phyloP scores from a whole-genome alignment of 2,329 filamentous ascomycete genomes.

The Scortechinia acanthostroma region DNA sequence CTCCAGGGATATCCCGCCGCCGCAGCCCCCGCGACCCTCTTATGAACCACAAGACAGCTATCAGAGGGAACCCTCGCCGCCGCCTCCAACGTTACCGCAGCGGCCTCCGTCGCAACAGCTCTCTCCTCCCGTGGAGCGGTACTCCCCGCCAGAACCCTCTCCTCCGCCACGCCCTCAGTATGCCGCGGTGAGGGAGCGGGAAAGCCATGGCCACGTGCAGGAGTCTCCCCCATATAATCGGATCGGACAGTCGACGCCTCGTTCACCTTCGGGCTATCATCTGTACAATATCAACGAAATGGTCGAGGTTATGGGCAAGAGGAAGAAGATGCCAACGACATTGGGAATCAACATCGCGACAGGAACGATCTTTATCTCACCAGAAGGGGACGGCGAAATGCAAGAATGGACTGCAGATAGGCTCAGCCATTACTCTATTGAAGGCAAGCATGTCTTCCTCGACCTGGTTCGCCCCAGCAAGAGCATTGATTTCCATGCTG shows the following conservation, averaged over 20 bases:
- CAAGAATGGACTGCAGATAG: constrained; percentile 64
- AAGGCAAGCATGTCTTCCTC: constrained; percentile 66
- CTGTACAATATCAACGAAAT: constrained; percentile 64
- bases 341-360: constrained; percentile 57
- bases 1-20: background rate
- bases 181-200: background rate
- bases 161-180: background rate
- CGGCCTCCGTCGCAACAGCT: background rate
- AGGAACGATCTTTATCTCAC: constrained; percentile 57
- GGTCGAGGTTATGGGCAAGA: constrained; percentile 58
- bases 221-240: constrained; percentile 1
- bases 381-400: constrained; percentile 22
- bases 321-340: constrained; percentile 62
- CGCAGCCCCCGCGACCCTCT: background rate
- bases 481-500: constrained; percentile 63
- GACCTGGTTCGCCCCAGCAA: constrained; percentile 60
- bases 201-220: background rate
- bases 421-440: constrained; percentile 60
- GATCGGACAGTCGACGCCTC: background rate
- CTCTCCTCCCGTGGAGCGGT: background rate
- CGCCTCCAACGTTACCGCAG: background rate
- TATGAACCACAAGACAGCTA: background rate
- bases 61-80: background rate
- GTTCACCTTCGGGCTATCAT: constrained; percentile 50
- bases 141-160: background rate